A percentile compares a stretch with the other conserved stretches of the same genome.
phyloP scores from a whole-genome alignment of 257 asterid genomes.

The Lycium ferocissimum region DNA sequence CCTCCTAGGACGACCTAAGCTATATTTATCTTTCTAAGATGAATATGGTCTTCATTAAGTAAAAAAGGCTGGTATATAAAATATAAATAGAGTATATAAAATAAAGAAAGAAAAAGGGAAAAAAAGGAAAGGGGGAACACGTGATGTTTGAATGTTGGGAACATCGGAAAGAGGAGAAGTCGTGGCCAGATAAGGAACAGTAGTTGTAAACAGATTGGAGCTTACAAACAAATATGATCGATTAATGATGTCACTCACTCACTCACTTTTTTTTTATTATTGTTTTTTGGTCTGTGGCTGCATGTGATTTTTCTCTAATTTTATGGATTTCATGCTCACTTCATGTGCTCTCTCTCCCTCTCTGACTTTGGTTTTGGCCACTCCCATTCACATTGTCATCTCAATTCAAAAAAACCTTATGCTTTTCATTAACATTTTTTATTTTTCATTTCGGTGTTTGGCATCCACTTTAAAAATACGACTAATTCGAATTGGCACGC shows the following conservation, averaged over 20 bases:
- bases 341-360: conserved; percentile 9
- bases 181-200: conserved; percentile 50
- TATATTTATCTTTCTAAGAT: neutral
- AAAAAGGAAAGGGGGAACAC: neutral
- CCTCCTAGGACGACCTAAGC: conserved; percentile 3
- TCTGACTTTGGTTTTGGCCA: conserved; percentile 21
- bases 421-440: neutral
- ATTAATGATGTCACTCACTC: neutral
- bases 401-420: neutral
- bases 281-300: neutral
- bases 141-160: conserved; percentile 57
- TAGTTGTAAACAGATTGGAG: conserved; percentile 26
- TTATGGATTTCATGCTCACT: conserved; percentile 14
- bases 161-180: conserved; percentile 50
- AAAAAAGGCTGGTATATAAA: conserved; percentile 1
- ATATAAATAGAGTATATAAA: neutral
- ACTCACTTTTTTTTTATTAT: neutral
- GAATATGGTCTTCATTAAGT: neutral
- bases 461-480: too few species aligned
- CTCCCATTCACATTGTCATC: neutral
- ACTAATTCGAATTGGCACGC: too few species aligned
- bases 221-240: neutral
- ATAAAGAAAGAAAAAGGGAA: neutral
- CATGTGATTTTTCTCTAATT: conserved; percentile 25
- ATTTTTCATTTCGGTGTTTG: neutral